These are phyloP conservation scores for Penicillium alfredii DNA, from an alignment of 495 filamentous ascomycete genomes.

Conservation along the genomic window DNA sequence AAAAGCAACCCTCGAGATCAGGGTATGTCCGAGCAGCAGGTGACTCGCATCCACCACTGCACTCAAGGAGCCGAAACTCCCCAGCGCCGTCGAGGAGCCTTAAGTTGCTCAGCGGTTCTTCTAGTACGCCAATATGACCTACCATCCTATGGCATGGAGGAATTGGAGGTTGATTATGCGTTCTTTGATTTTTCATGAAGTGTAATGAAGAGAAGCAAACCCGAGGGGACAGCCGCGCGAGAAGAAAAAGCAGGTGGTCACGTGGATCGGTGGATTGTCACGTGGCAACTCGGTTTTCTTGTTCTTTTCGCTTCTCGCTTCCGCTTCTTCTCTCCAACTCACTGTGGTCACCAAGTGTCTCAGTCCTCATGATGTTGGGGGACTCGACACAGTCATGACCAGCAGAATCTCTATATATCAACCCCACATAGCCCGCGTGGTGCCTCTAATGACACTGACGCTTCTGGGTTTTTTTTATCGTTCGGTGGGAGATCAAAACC, in stretches of 20 bases:
- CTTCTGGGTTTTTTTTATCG: conserved; percentile 42
- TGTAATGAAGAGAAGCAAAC: conserved; percentile 34
- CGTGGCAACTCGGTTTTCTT: conserved; percentile 1
- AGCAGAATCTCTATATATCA: conserved; percentile 14
- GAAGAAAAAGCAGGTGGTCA: conserved; percentile 10
- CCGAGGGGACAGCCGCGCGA: conserved; percentile 14
- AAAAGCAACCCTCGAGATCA: no score
- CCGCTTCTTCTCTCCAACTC: conserved; percentile 4
- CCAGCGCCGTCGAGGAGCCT: conserved; percentile 30
- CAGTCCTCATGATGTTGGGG: no score
- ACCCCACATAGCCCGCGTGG: conserved; percentile 42
- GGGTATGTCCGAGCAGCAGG: conserved; percentile 39
- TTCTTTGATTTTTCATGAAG: conserved; percentile 40
- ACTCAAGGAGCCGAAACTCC: conserved; percentile 17
- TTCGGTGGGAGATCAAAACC: conserved; percentile 51
- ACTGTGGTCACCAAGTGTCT: no score
- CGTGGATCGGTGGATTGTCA: conserved; percentile 20
- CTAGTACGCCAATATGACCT: conserved; percentile 53
- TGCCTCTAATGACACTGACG: conserved; percentile 37
- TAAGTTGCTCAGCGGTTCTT: conserved; percentile 27
- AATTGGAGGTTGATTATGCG: conserved; percentile 53
- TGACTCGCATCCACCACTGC: conserved; percentile 39
- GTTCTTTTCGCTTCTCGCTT: not conserved
- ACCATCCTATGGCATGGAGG: conserved; percentile 40
- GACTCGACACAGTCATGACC: no score